Conservation (phyloP, 176 grass and related monocot species). For the Oryza officinalis region DNA sequence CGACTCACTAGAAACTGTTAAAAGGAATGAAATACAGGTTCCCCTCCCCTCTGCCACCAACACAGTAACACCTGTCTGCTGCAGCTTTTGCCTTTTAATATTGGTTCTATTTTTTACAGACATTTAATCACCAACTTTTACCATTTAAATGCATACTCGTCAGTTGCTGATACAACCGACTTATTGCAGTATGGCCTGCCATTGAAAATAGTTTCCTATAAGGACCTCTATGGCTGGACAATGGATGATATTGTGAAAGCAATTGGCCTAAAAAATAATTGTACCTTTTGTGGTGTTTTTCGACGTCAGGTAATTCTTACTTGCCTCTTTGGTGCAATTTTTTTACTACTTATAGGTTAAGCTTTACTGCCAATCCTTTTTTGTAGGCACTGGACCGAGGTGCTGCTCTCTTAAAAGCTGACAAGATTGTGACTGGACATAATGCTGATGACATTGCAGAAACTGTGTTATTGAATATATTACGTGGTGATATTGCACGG, state of each 20-base stretch:
- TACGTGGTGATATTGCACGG: slow-evolving; percentile 98
- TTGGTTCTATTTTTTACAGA: background rate
- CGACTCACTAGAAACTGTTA: slow-evolving; percentile 96
- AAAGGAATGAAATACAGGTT: slow-evolving; percentile 99
- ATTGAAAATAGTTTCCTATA: slow-evolving; percentile 94
- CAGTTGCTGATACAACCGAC: slow-evolving; percentile 8
- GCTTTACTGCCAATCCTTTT: background rate
- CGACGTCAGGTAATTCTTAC: slow-evolving; percentile 71
- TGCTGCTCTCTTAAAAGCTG: slow-evolving; percentile 82
- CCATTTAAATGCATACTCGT: slow-evolving; percentile 13
- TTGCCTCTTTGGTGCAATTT: slow-evolving; percentile 19
- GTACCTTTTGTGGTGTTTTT: slow-evolving; percentile 97
- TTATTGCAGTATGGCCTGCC: slow-evolving; percentile 79
- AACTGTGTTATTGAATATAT: slow-evolving; percentile 93
- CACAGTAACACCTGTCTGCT: slow-evolving; percentile 14
- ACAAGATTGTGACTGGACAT: slow-evolving; percentile 97
- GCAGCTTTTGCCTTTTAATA: background rate
- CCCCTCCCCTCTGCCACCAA: background rate
- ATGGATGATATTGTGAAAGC: slow-evolving; percentile 98
- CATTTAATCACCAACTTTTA: background rate
- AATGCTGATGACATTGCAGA: slow-evolving; percentile 99
- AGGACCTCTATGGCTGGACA: slow-evolving; percentile 95
- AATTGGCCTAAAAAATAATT: slow-evolving; percentile 95
- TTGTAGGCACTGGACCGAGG: slow-evolving; percentile 84
- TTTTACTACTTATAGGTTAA: background rate